Percentiles rank a stretch among this genome's conserved stretches.
phyloP scores from a whole-genome alignment of 768 basidiomycete genomes.

The Mycena capillaripes region DNA sequence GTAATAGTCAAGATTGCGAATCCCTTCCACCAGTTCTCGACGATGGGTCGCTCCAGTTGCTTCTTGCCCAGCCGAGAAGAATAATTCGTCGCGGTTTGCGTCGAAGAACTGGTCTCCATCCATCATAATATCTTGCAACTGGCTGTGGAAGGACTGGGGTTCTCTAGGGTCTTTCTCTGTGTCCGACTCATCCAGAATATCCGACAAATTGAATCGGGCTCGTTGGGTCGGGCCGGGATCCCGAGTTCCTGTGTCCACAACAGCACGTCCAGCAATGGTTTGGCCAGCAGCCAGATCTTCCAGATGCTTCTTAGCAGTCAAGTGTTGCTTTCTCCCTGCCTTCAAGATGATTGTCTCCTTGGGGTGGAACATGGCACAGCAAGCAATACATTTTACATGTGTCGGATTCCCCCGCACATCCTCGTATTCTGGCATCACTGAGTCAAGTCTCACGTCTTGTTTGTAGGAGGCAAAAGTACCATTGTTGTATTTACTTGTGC shows the following conservation, averaged over 20 bases:
- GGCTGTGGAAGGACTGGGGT: neutral
- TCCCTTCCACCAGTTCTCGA: neutral
- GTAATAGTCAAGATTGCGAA: conserved; percentile 4
- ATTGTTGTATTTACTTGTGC: too few relatives aligned
- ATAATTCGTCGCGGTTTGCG: neutral
- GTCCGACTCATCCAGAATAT: neutral
- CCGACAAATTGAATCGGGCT: neutral
- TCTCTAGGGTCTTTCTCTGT: neutral
- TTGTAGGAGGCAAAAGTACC: too few relatives aligned
- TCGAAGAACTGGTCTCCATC: conserved; percentile 16
- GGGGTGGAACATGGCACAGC: too few relatives aligned
- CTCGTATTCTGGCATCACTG: too few relatives aligned
- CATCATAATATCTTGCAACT: neutral
- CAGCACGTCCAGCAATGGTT: too few relatives aligned
- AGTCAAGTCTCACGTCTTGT: too few relatives aligned
- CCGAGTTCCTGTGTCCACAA: neutral
- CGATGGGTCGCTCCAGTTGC: neutral
- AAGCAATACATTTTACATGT: too few relatives aligned
- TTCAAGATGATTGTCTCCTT: too few relatives aligned
- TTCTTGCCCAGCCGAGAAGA: conserved; percentile 11
- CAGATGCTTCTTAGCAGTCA: too few relatives aligned
- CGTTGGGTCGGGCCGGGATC: neutral
- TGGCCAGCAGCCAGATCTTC: too few relatives aligned
- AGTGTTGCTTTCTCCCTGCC: too few relatives aligned
- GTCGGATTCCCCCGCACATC: too few relatives aligned